Conservation (phyloP, 305 asterid species). For the Fraxinus ornus region DNA sequence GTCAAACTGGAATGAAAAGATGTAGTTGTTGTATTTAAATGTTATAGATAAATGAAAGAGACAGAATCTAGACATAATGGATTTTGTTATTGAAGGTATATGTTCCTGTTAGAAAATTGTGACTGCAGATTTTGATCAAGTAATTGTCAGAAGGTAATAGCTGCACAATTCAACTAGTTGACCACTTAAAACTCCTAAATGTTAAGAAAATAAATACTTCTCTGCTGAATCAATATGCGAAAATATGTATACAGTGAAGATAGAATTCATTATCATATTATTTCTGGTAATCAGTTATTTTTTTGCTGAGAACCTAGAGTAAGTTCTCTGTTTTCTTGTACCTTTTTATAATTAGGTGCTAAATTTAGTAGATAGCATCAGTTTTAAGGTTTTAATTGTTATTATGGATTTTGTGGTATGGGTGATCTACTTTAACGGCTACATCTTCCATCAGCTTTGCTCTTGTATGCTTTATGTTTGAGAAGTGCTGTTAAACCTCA, state of each 20-base stretch:
- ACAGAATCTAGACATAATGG: neutral
- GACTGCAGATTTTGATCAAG: neutral
- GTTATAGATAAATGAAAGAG: neutral
- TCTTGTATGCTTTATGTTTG: conserved; percentile 1
- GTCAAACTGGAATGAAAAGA: neutral
- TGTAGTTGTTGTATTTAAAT: neutral
- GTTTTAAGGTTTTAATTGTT: neutral
- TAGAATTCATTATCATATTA: neutral
- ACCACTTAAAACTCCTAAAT: neutral
- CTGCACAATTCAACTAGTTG: neutral
- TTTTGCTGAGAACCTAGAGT: neutral
- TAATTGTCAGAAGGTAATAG: neutral
- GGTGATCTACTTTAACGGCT: neutral
- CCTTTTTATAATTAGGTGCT: neutral
- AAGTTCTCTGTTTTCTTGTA: neutral
- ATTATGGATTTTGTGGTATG: neutral
- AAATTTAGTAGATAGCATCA: neutral
- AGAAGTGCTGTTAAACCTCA: conserved; percentile 10
- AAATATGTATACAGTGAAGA: neutral
- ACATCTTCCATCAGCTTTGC: conserved; percentile 7
- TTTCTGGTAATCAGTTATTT: neutral
- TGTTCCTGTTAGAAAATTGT: neutral
- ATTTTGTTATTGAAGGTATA: neutral
- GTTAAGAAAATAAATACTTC: neutral
- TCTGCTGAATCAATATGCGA: neutral